These are phyloP conservation scores for Penicillium sumatraense DNA, from an alignment of 2,329 filamentous ascomycete species.

Conservation along the genomic window DNA sequence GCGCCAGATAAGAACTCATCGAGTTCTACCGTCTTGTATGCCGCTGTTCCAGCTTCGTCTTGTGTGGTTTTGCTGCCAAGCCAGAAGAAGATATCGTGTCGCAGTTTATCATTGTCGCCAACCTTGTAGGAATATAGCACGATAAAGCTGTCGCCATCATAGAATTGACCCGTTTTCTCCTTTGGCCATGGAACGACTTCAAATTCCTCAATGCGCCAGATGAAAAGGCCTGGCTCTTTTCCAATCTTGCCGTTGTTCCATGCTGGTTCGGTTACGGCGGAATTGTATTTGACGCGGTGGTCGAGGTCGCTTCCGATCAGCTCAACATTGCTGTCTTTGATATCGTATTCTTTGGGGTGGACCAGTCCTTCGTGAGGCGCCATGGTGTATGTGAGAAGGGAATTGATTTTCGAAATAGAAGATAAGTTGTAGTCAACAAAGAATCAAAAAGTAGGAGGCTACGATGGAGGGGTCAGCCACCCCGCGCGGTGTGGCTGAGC, in stretches of 20 bases:
- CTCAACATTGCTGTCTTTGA: constrained; percentile 71
- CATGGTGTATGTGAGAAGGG: constrained; percentile 49
- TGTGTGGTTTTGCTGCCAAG: constrained; percentile 67
- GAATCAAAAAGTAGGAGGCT: no score
- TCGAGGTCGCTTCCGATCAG: constrained; percentile 68
- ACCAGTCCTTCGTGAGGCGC: constrained; percentile 65
- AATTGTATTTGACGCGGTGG: constrained; percentile 70
- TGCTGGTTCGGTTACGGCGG: constrained; percentile 67
- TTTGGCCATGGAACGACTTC: constrained; percentile 66
- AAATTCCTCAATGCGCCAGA: constrained; percentile 73
- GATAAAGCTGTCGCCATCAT: constrained; percentile 72
- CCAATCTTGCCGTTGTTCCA: constrained; percentile 71
- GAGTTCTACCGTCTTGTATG: constrained; percentile 72
- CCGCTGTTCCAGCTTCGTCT: constrained; percentile 70
- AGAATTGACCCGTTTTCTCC: constrained; percentile 63
- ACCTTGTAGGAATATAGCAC: constrained; percentile 64
- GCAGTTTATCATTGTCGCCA: constrained; percentile 52
- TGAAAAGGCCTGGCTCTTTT: constrained; percentile 56
- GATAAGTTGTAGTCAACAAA: no score
- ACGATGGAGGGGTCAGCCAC: not conserved
- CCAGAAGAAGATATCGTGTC: constrained; percentile 73
- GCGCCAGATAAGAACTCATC: constrained; percentile 68
- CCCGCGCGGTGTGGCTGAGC: not conserved
- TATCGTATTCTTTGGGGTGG: constrained; percentile 67
- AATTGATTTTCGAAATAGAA: no score